Conservation (phyloP, 2,329 filamentous ascomycete species). For the Sporothrix schenckii region DNA sequence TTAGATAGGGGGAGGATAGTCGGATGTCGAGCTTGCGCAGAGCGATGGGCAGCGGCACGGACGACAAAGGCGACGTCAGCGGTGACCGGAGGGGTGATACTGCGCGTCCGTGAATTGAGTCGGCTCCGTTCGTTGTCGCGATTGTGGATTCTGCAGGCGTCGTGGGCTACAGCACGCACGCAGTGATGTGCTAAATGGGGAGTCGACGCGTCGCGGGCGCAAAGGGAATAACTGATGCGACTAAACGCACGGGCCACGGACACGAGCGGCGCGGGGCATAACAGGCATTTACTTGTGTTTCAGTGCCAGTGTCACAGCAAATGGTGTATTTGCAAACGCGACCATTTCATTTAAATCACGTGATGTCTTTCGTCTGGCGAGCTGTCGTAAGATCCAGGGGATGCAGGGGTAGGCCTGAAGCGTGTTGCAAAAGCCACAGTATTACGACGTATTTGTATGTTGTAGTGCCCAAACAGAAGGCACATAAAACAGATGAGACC, state of each 20-base stretch:
- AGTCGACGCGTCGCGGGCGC: slow-evolving; percentile 36
- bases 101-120: slow-evolving; percentile 25
- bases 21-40: not conserved
- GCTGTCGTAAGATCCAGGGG: slow-evolving; percentile 3
- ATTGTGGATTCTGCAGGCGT: slow-evolving; percentile 29
- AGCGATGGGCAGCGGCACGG: slow-evolving; percentile 1
- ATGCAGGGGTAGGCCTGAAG: not conserved
- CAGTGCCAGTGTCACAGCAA: not conserved
- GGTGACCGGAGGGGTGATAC: not conserved
- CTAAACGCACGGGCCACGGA: slow-evolving; percentile 33
- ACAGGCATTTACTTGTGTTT: not conserved
- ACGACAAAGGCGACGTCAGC: not conserved
- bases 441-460: too few relatives aligned
- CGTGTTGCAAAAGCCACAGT: not conserved
- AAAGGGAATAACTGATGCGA: slow-evolving; percentile 29
- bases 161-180: slow-evolving; percentile 10
- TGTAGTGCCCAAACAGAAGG: not conserved
- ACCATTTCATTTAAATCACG: not conserved
- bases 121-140: slow-evolving; percentile 31
- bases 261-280: slow-evolving; percentile 32
- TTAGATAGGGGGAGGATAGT: slow-evolving; percentile 11
- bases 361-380: not conserved
- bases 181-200: slow-evolving; percentile 32
- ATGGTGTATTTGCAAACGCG: not conserved
- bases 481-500: not conserved